A percentile compares a stretch with the other conserved stretches of the same genome.
Evolutionary conservation across 306 rosid genomes (phyloP).

Genomic region (Dalbergia cultrata): DNA sequence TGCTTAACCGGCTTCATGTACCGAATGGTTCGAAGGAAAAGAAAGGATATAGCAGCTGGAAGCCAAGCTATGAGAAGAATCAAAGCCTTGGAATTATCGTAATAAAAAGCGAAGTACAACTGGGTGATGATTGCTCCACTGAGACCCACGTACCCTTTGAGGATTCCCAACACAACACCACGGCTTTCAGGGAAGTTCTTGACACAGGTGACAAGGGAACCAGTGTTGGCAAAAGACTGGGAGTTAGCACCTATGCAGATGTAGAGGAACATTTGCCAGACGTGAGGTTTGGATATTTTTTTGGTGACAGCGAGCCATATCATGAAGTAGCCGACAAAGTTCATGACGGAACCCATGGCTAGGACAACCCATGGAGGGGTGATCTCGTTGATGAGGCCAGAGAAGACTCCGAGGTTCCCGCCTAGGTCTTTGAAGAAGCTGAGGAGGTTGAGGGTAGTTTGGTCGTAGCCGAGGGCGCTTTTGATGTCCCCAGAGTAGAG

Average conservation of each 20-base stretch:
- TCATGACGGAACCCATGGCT: slow-evolving; percentile 60
- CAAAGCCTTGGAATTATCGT: slow-evolving; percentile 55
- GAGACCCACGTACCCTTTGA: slow-evolving; percentile 74
- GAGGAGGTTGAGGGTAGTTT: slow-evolving; percentile 76
- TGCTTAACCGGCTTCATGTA: slow-evolving; percentile 52
- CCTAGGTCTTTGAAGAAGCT: slow-evolving; percentile 94
- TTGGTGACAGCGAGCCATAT: slow-evolving; percentile 68
- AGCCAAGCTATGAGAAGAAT: slow-evolving; percentile 77
- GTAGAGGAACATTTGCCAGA: slow-evolving; percentile 80
- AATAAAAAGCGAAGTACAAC: slow-evolving; percentile 69
- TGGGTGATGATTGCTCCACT: slow-evolving; percentile 83
- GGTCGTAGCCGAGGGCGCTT: slow-evolving; percentile 71
- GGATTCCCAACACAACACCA: slow-evolving; percentile 68
- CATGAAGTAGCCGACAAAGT: slow-evolving; percentile 86
- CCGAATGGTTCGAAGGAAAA: slow-evolving; percentile 63
- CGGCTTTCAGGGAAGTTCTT: slow-evolving; percentile 79
- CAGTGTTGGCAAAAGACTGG: slow-evolving; percentile 77
- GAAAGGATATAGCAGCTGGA: slow-evolving; percentile 68
- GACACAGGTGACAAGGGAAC: slow-evolving; percentile 74
- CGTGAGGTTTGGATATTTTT: slow-evolving; percentile 55
- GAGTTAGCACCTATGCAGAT: slow-evolving; percentile 76
- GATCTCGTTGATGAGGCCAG: slow-evolving; percentile 82
- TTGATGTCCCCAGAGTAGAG: slow-evolving; percentile 77
- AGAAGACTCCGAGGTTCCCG: slow-evolving; percentile 69
- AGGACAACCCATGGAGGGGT: slow-evolving; percentile 75